These are phyloP conservation scores for Arxiozyma slooffiae DNA, from an alignment of 1,139 yeast species.

Conservation along the genomic window DNA sequence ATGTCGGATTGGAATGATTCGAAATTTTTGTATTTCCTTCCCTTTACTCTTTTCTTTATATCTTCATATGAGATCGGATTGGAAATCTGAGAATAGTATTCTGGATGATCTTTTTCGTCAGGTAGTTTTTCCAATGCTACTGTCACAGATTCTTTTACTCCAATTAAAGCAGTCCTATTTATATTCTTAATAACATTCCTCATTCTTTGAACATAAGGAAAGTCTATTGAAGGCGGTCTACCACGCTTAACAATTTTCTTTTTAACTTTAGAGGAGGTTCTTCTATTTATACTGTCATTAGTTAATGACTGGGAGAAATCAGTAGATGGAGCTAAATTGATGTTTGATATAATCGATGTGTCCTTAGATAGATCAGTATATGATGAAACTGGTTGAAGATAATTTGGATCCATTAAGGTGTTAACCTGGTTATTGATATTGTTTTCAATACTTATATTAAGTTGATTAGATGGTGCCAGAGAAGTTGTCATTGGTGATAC, in stretches of 20 bases:
- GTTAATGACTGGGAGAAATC: constrained; percentile 14
- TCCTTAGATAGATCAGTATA: background rate
- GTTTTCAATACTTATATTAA: background rate
- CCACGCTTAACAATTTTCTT: constrained; percentile 52
- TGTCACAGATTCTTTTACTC: constrained; percentile 42
- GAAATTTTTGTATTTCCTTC: constrained; percentile 69
- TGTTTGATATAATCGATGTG: background rate
- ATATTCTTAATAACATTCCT: constrained; percentile 75
- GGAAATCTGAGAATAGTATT: constrained; percentile 53
- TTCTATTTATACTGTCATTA: background rate
- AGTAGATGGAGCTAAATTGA: constrained; percentile 20
- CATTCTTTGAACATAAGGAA: constrained; percentile 87
- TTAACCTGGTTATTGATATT: background rate
- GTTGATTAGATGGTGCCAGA: background rate
- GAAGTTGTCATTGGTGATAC: background rate
- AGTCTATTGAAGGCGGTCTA: constrained; percentile 90
- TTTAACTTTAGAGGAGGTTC: constrained; percentile 7
- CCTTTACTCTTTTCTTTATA: constrained; percentile 74
- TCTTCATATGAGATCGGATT: constrained; percentile 77
- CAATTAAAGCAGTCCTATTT: constrained; percentile 57
- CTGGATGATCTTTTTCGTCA: constrained; percentile 53
- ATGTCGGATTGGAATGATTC: constrained; percentile 71
- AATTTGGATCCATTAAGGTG: background rate
- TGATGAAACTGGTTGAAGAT: background rate
- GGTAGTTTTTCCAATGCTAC: constrained; percentile 74